Evolutionary conservation across 1,139 yeast genomes (phyloP), one percentile per base, ranked within the genome.

Genomic region (Yamadazyma sp.): DNA sequence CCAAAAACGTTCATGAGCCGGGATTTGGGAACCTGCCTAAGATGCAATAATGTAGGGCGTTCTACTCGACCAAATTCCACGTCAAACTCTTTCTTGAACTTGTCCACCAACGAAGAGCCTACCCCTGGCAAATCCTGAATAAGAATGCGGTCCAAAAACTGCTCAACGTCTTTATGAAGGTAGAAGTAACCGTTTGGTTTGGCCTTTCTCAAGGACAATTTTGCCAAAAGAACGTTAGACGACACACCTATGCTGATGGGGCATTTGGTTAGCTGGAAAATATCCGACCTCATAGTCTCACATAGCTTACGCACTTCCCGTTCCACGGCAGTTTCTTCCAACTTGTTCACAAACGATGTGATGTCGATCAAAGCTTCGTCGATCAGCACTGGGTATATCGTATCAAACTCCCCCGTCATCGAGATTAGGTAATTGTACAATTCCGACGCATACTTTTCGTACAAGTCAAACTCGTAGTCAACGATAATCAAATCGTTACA

Each of bases 321-420:
- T 20, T 31, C 46, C 14, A 49, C 14, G 2, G 17, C 6, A 7
- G 49, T 17, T 36, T 34, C n/a, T 27, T 39, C 11, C 5, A 25
- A 22, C 5, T 20, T 15, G 15, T 27, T 34, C 46, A 38, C 65
- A 58, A 34, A 69, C 0, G 75, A 51, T 0, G 87, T 66, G 1
- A 83, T 73, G 50, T 91, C 96, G 11, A 91, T 61, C 22, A 92
- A 63, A 0, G 88, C 96, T 55, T 92, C 98, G 59, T 92, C 98
- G 4, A 92, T 82, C 51, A 94, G 88, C 0, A 92, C 89, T 0
- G 98, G 98, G 32, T 80, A 72, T 2, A 92, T 74, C 6, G 78
- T 63, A 49, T 83, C 86, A 35, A 86, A 75, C 1, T 47, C 48
- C 2, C 62, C 56, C 59, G 55, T 41, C 75, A 58, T 17, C 55